Base-by-base conservation (phyloP, 2,329 filamentous ascomycete genomes). In the Alternaria conjuncta region DNA sequence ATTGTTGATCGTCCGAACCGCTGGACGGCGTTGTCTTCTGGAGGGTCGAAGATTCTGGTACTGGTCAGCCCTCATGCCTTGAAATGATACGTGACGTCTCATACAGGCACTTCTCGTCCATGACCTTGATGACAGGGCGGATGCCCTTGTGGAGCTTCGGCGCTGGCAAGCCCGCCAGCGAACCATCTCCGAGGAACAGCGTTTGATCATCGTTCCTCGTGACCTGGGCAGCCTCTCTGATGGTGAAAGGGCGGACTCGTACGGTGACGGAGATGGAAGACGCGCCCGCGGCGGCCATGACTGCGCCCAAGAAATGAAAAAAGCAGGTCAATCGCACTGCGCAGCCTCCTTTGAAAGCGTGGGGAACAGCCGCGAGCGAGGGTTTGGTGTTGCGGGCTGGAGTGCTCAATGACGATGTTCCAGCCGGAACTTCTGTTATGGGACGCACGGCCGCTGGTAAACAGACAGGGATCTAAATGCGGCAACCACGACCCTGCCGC, bases 21-120 rank as follows among this genome's bases (percentile, higher is more conserved):
- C 65, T 97, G 93, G 9, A 98, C 90, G 0, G 94, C 92, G 75
- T 90, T 97, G 77, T 98, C 94, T 81, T 99, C 96, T 45, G 96
- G 96, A 8, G 96, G 96, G 73, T 99, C 96, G 79, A 99, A 99
- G 30, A 99, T 90, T 78, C 96, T 98, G 78, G 61, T 63, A 55
- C 66, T 9, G 60, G 60, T 78, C 64, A 77, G 71, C 67, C 54
- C 49, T 49, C 15, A 47, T 43, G 12, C 15, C 60, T 51, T 55
- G 57, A 43, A 36, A 47, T 32, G 26, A 20, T 12, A 49, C 21
- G 36, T 25, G 25, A 45, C 18, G 47, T 41, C 20, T 50, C 93
- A 72, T 87, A 98, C 96, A 99, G 84, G 84, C 96, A 98, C 75
- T 92, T 92, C 78, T 97, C 94, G 77, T 99, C 96, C 57, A 99